A percentile compares a stretch with the other conserved stretches of the same genome.
Conservation (phyloP, 192 early-diverging fungal species). For the Linderina pennispora region DNA sequence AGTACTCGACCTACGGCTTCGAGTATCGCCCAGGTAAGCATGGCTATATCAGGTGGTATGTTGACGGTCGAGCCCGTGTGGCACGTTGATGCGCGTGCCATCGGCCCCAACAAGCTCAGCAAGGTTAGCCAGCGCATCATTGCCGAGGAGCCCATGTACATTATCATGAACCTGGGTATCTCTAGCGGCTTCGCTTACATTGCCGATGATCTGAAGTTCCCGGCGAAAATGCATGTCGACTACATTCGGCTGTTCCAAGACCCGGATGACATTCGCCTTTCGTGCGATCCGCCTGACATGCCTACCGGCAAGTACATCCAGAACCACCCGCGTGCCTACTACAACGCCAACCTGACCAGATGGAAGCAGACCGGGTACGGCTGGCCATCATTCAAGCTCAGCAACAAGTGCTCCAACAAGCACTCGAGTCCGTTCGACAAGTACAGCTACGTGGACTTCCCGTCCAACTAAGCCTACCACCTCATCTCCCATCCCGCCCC, state of each 20-base stretch:
- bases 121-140: conserved; percentile 41
- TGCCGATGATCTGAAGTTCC: conserved; percentile 30
- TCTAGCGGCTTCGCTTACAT: conserved; percentile 41
- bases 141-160: conserved; percentile 56
- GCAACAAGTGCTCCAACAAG: conserved; percentile 35
- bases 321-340: conserved; percentile 49
- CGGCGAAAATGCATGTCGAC: conserved; percentile 51
- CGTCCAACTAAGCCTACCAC: conserved; percentile 26
- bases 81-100: conserved; percentile 31
- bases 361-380: conserved; percentile 45
- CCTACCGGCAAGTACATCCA: conserved; percentile 52
- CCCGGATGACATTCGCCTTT: conserved; percentile 43
- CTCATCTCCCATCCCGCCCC: background rate
- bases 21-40: conserved; percentile 46
- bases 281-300: conserved; percentile 49
- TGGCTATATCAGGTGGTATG: conserved; percentile 42
- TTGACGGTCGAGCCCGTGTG: conserved; percentile 36
- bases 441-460: conserved; percentile 22
- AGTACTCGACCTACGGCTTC: conserved; percentile 43
- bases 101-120: conserved; percentile 39
- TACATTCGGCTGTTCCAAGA: conserved; percentile 54
- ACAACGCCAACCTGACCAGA: conserved; percentile 41
- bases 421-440: conserved; percentile 17
- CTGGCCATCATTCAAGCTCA: conserved; percentile 43
- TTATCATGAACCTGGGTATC: conserved; percentile 52